phyloP scores from a whole-genome alignment of 805 yeast genomes.

The Saccharomycopsis vini region DNA sequence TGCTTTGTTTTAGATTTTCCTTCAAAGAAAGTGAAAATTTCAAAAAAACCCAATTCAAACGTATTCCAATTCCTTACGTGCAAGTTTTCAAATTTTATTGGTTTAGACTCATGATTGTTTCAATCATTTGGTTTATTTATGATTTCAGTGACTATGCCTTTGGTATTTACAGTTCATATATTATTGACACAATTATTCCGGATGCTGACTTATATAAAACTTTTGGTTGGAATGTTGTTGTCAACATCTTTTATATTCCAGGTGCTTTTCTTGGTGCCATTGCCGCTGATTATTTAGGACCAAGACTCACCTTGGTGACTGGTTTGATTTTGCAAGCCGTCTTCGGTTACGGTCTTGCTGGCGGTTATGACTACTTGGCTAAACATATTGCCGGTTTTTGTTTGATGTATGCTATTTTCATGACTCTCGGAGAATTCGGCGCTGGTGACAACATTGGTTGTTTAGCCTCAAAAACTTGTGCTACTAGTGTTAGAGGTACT shows the following conservation, averaged over 20 bases:
- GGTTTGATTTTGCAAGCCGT: slow-evolving; percentile 71
- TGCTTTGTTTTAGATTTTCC: slow-evolving; percentile 68
- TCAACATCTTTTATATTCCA: slow-evolving; percentile 82
- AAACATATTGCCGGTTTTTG: slow-evolving; percentile 68
- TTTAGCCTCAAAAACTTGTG: slow-evolving; percentile 76
- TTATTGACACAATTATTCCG: slow-evolving; percentile 50
- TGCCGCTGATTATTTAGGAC: slow-evolving; percentile 77
- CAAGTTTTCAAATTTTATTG: slow-evolving; percentile 71
- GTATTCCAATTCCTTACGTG: slow-evolving; percentile 56
- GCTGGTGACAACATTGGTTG: slow-evolving; percentile 91
- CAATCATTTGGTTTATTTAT: slow-evolving; percentile 84
- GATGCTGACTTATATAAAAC: slow-evolving; percentile 57
- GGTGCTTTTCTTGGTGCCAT: slow-evolving; percentile 86
- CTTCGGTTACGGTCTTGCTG: slow-evolving; percentile 81
- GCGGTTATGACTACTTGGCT: slow-evolving; percentile 45
- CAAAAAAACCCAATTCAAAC: slow-evolving; percentile 60
- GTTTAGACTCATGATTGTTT: slow-evolving; percentile 62
- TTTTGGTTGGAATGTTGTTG: slow-evolving; percentile 89
- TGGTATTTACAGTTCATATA: slow-evolving; percentile 72
- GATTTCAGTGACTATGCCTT: slow-evolving; percentile 87
- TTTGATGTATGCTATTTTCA: slow-evolving; percentile 80
- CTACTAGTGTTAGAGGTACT: slow-evolving; percentile 84
- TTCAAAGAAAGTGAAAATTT: slow-evolving; percentile 68
- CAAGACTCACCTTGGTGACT: slow-evolving; percentile 61
- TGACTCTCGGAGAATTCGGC: slow-evolving; percentile 85